A percentile compares a stretch with the other conserved stretches of the same genome.
These are phyloP conservation scores for Ligustrum vulgare DNA, from an alignment of 257 asterid species.

Conservation along the genomic window DNA sequence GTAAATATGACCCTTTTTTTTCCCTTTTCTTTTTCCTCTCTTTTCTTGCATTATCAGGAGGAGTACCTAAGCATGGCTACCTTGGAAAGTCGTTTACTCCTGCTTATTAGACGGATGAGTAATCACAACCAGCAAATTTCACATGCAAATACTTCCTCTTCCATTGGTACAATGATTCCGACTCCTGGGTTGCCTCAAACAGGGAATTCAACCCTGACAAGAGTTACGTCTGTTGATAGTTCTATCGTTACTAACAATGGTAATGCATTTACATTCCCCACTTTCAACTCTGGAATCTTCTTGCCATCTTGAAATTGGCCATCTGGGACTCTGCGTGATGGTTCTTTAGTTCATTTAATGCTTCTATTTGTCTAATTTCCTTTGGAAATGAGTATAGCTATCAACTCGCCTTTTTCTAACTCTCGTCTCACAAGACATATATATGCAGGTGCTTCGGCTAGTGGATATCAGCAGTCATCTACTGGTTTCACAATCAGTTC, in stretches of 20 bases:
- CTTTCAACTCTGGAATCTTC: conserved; percentile 59
- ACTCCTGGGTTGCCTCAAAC: conserved; percentile 93
- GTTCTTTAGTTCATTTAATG: conserved; percentile 57
- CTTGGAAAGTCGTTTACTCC: conserved; percentile 46
- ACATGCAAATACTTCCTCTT: conserved; percentile 72
- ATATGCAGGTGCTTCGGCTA: conserved; percentile 59
- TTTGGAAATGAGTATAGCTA: conserved; percentile 13
- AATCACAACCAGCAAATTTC: conserved; percentile 67
- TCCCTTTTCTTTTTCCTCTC: no score
- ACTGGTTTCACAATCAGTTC: conserved; percentile 68
- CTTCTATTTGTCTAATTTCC: conserved; percentile 31
- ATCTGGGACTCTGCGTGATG: conserved; percentile 54
- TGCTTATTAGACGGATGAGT: conserved; percentile 34
- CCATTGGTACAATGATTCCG: conserved; percentile 96
- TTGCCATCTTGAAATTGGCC: conserved; percentile 54
- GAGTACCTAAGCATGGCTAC: conserved; percentile 45
- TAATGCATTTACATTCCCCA: conserved; percentile 46
- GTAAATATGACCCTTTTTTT: background rate
- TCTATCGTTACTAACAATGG: conserved; percentile 45
- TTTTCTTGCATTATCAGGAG: conserved; percentile 33
- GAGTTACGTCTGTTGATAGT: conserved; percentile 57
- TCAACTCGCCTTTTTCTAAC: conserved; percentile 23
- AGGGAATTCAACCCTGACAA: conserved; percentile 55
- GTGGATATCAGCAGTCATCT: conserved; percentile 71
- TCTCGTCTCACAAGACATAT: conserved; percentile 28